Percentiles rank a stretch among this genome's conserved stretches.
These are phyloP conservation scores for Pseudogymnoascus sp. DNA, from an alignment of 2,329 filamentous ascomycete species.

Conservation along the genomic window DNA sequence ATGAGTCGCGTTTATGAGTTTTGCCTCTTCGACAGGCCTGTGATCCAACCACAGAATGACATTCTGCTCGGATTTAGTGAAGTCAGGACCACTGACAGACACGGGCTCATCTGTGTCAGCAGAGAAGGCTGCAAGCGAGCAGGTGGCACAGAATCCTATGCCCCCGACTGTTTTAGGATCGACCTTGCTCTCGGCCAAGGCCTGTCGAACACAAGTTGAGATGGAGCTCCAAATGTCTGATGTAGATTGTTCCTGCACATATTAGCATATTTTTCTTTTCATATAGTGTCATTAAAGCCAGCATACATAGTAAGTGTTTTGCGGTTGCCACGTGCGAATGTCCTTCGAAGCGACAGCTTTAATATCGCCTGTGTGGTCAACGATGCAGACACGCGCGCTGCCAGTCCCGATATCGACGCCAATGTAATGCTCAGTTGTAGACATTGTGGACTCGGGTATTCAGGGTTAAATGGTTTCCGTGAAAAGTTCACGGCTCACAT, in stretches of 20 bases:
- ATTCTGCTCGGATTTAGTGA: constrained; percentile 82
- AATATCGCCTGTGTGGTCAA: constrained; percentile 86
- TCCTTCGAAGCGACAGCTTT: constrained; percentile 64
- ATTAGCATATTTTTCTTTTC: neutral
- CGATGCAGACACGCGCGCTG: constrained; percentile 90
- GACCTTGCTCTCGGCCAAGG: constrained; percentile 73
- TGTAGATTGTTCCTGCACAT: constrained; percentile 82
- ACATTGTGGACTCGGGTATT: neutral
- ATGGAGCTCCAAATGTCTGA: constrained; percentile 95
- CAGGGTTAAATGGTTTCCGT: neutral
- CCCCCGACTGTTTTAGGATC: constrained; percentile 70
- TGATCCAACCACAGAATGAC: constrained; percentile 98
- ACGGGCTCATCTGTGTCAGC: constrained; percentile 85
- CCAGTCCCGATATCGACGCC: constrained; percentile 96
- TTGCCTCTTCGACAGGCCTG: constrained; percentile 80
- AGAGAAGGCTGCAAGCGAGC: constrained; percentile 86
- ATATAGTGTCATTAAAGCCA: constrained; percentile 18
- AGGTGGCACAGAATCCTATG: constrained; percentile 97
- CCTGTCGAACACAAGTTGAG: constrained; percentile 76
- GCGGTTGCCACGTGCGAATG: constrained; percentile 73
- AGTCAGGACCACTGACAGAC: constrained; percentile 81
- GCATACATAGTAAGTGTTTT: constrained; percentile 65
- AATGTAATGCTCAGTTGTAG: constrained; percentile 52
- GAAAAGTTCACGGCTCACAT: neutral
- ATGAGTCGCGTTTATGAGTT: constrained; percentile 83